Base-by-base conservation (phyloP, 2,329 filamentous ascomycete genomes). In the Microsporum ferrugineum region DNA sequence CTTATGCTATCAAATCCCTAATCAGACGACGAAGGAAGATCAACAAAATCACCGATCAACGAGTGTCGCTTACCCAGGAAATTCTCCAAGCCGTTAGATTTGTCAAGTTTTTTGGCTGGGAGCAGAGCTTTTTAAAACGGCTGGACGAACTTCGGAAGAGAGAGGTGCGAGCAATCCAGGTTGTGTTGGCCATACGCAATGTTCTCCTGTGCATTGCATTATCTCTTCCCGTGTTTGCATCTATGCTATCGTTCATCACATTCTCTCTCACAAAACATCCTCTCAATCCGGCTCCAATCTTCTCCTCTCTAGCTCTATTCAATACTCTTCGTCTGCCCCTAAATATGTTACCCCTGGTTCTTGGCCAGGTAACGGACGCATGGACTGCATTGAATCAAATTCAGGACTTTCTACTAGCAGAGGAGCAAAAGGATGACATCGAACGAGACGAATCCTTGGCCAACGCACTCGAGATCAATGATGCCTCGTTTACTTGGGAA, bases 31-130 rank as follows among this genome's bases (percentile, higher is more conserved):
- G 94, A 68, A 84, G 84, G 67, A 79, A 74, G 34, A 96, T 97
- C 78, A 97, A 96, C 80, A 91, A 91, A 69, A 84, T 96, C 63
- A 97, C 92, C 1, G 92, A 97, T 71, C 88, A 95, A 75, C 84
- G 92, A 64, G 91, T 97, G 5, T 88, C 88, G 59, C 78, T 97
- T 38, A 96, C 91, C 0, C 91, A 96, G 71, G 92, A 97, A 71
- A 95, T 97, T 58, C 70, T 97, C 12, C 87, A 91, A 66, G 89
- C 90, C 0, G 91, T 96, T 29, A 84, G 91, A 31, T 96, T 97
- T 69, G 92, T 97, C 75, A 97, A 97, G 73, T 96, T 85, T 73
- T 97, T 96, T 71, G 91, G 91, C 5, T 97, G 92, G 92, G 92
- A 97, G 71, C 87, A 82, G 62, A 88, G 89, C 38, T 96, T 97